Percentiles rank a stretch among this genome's conserved stretches.
These are phyloP conservation scores for Astraeus odoratus DNA, from an alignment of 768 basidiomycete species.

Conservation along the genomic window DNA sequence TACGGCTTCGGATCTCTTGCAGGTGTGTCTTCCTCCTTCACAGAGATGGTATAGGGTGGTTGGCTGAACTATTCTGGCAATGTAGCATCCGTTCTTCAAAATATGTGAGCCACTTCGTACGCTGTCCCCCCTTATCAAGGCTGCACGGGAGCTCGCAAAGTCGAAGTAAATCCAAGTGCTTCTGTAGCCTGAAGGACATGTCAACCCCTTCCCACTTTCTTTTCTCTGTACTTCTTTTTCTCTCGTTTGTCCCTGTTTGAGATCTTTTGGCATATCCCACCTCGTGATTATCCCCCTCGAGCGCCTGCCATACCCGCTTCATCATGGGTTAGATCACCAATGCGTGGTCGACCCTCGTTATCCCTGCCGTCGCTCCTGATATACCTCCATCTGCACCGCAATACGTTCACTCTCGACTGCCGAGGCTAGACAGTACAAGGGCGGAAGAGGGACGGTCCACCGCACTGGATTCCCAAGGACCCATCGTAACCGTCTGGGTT, in stretches of 20 bases:
- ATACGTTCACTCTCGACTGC: neutral
- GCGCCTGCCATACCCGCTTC: neutral
- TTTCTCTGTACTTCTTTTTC: neutral
- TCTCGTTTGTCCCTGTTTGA: neutral
- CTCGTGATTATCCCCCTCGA: constrained; percentile 2
- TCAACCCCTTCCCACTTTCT: constrained; percentile 2
- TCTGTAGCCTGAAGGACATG: neutral
- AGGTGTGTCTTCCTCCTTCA: constrained; percentile 45
- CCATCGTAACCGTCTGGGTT: neutral
- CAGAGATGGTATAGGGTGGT: neutral
- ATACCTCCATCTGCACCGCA: neutral
- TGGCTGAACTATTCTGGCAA: constrained; percentile 4
- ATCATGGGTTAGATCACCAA: neutral
- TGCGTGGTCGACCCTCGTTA: neutral
- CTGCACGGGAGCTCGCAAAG: constrained; percentile 82
- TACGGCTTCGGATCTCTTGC: constrained; percentile 71
- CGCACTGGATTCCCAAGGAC: neutral
- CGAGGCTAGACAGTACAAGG: too few species aligned
- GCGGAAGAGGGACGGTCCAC: neutral
- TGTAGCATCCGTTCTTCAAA: constrained; percentile 82
- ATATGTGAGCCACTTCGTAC: constrained; percentile 82
- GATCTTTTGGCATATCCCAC: neutral
- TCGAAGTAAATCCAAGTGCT: constrained; percentile 27
- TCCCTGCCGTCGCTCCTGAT: neutral
- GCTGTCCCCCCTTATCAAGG: constrained; percentile 85